Percentiles rank a stretch among this genome's conserved stretches.
Evolutionary conservation across 2,329 filamentous ascomycete species (phyloP).

Genomic region (Colletotrichum sp.): DNA sequence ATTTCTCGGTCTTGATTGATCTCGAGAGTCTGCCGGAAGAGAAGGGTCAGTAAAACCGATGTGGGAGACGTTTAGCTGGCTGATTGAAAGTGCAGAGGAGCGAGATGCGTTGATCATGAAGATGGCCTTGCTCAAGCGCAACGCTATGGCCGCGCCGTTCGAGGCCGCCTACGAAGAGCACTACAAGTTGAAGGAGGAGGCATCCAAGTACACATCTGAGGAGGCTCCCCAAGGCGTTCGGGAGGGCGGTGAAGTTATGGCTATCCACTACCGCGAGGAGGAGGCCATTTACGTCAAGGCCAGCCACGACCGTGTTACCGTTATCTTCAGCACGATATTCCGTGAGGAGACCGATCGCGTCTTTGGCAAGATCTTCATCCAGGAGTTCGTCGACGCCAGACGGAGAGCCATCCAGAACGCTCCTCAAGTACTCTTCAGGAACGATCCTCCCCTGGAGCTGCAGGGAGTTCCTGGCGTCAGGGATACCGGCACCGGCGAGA

Average conservation of each 20-base stretch:
- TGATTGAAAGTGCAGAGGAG: constrained; percentile 61
- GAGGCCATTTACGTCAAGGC: constrained; percentile 99
- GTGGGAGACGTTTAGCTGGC: not conserved
- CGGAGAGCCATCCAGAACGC: constrained; percentile 97
- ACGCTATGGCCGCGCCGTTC: constrained; percentile 98
- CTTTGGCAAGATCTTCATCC: constrained; percentile 97
- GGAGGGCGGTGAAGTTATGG: constrained; percentile 92
- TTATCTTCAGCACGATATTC: constrained; percentile 99
- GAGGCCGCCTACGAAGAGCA: constrained; percentile 97
- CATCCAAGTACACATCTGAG: constrained; percentile 91
- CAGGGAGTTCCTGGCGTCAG: constrained; percentile 85
- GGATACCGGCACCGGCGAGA: constrained; percentile 77
- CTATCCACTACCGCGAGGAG: constrained; percentile 98
- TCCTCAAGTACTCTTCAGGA: constrained; percentile 94
- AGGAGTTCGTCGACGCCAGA: constrained; percentile 97
- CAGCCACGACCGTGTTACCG: constrained; percentile 94
- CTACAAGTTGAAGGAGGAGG: constrained; percentile 83
- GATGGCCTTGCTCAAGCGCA: constrained; percentile 92
- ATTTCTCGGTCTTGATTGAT: constrained; percentile 93
- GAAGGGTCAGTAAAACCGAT: constrained; percentile 60
- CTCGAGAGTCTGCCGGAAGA: constrained; percentile 84
- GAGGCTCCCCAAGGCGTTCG: constrained; percentile 88
- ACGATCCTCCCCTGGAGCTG: constrained; percentile 91
- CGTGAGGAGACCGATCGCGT: constrained; percentile 96
- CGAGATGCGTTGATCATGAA: constrained; percentile 86